Percentiles rank a stretch among this genome's conserved stretches.
Conservation (phyloP, 2,329 filamentous ascomycete species). For the Zymoseptoria tritici region DNA sequence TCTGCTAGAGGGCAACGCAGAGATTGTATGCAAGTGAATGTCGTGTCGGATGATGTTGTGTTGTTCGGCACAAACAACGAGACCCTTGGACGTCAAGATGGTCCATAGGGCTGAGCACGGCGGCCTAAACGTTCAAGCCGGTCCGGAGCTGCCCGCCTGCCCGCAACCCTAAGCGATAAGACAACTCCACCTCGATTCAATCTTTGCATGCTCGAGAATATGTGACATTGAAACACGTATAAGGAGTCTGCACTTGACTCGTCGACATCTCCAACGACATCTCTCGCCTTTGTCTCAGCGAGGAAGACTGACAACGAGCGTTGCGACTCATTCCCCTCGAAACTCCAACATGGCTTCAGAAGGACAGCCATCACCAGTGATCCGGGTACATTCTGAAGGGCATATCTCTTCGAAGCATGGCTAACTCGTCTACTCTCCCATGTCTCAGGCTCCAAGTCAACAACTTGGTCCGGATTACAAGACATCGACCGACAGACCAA, state of each 20-base stretch:
- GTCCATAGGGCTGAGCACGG: no score
- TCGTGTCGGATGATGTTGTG: no score
- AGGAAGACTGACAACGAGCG: no score
- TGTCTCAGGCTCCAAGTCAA: conserved; percentile 41
- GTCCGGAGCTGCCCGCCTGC: no score
- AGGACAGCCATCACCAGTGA: conserved; percentile 9
- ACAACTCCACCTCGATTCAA: not conserved
- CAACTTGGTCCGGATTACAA: conserved; percentile 75
- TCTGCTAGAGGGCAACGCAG: no score
- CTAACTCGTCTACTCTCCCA: conserved; percentile 8
- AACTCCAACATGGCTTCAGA: conserved; percentile 5
- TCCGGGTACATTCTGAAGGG: not conserved
- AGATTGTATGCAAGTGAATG: no score
- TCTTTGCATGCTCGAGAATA: not conserved
- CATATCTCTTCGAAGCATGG: not conserved
- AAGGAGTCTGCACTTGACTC: not conserved
- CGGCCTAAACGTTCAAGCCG: no score
- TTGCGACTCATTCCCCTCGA: no score
- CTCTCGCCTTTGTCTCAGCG: not conserved
- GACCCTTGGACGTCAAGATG: no score
- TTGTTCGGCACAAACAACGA: no score
- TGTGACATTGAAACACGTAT: not conserved
- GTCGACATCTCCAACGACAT: not conserved
- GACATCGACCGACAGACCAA: conserved; percentile 63
- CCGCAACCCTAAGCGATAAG: not conserved